Base-by-base conservation (phyloP, 768 basidiomycete genomes). In the Tubosaeta sp. region DNA sequence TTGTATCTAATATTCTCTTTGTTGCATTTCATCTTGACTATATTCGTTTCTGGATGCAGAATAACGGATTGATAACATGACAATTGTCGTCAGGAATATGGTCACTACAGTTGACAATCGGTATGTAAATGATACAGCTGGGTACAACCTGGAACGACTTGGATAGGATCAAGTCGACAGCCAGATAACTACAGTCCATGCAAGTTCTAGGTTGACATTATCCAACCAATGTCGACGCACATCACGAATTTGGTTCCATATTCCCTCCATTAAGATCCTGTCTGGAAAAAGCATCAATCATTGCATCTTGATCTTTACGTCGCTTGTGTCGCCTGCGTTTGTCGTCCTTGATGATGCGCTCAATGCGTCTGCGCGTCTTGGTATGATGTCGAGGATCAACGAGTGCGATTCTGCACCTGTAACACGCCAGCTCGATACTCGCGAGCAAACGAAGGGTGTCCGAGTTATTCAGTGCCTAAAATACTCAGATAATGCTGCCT, bases 261-360 rank as follows among this genome's bases (percentile, higher is more conserved):
- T 64, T 59, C 39, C 58, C 60, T 44, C 55, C 69, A 38, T 63
- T 69, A 31, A 80, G 64, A 48, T 74, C 68, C 47, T 79, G 75
- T 55, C 58, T 82, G 38, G 86, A 82, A 64, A 92, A 91, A 6
- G 87, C 85, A 64, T 87, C 85, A 53, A 91, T 75, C 78, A 92
- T 83, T 25, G 85, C 76, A 50, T 92, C 90, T 62, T 90, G 87
- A 62, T 91, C 90, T 65, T 87, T 88, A 60, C 89, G 84, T 50
- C 89, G 77, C 61, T 79, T 86, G 69, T 92, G 90, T 58, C 90
- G 78, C 68, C 79, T 82, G 60, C 88, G 78, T 57, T 88, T 78
- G 72, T 92, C 90, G 43, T 92, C 90, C 66, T 88, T 90, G 65
- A 92, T 90, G n/a, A 86, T 72, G 31, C 86, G 79, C 59, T 91